phyloP scores from a whole-genome alignment of 352 stramenopile genomes.

The Pythium vanterpoolii region DNA sequence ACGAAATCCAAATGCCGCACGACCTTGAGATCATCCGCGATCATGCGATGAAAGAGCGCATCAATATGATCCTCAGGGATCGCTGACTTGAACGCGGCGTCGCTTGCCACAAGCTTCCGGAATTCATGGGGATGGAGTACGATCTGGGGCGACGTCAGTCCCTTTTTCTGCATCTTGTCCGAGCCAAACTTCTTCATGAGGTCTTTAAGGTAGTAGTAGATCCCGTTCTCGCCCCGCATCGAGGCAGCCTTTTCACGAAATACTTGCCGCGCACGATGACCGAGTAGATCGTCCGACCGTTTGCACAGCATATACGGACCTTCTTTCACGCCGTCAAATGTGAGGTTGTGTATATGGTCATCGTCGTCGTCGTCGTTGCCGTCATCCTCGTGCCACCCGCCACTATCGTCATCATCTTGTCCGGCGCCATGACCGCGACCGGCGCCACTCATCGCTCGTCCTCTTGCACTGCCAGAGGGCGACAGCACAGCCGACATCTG shows the following conservation, averaged over 20 bases:
- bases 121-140: constrained; percentile 70
- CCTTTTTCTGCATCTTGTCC: constrained; percentile 36
- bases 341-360: constrained; percentile 59
- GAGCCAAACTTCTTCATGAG: constrained; percentile 66
- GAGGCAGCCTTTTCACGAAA: constrained; percentile 84
- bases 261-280: constrained; percentile 71
- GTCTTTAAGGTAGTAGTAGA: constrained; percentile 87
- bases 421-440: neutral
- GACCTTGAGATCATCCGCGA: constrained; percentile 46
- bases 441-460: neutral
- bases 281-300: constrained; percentile 76
- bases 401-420: neutral
- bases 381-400: neutral
- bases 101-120: constrained; percentile 71
- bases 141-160: constrained; percentile 35
- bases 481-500: constrained; percentile 4
- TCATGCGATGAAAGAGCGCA: constrained; percentile 72
- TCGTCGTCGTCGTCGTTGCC: constrained; percentile 34
- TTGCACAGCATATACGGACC: constrained; percentile 85
- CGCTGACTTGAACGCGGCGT: constrained; percentile 68
- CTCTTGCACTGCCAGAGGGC: neutral
- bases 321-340: constrained; percentile 72
- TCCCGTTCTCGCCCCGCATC: constrained; percentile 76
- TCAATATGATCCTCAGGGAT: constrained; percentile 70
- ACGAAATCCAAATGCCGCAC: constrained; percentile 72